Percentiles rank a stretch among this genome's conserved stretches.
These are phyloP conservation scores for Suhomyces panamericanus DNA, from an alignment of 1,139 yeast species.

Conservation along the genomic window DNA sequence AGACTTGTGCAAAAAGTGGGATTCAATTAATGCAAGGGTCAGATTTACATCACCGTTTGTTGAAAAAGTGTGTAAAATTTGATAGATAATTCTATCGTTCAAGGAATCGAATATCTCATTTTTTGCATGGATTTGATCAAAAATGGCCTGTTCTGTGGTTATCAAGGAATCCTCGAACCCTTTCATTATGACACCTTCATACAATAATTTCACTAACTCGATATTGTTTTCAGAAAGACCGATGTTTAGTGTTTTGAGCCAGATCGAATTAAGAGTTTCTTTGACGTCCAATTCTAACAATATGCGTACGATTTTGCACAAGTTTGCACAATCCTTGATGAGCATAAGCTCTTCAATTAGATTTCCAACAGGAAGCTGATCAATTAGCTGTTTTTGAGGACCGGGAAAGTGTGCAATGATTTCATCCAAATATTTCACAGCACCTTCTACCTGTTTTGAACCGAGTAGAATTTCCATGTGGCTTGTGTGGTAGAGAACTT, in stretches of 20 bases:
- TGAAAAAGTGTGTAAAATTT: slow-evolving; percentile 35
- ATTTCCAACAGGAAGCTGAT: slow-evolving; percentile 6
- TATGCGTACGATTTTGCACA: slow-evolving; percentile 10
- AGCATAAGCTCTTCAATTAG: slow-evolving; percentile 11
- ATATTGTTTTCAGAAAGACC: slow-evolving; percentile 30
- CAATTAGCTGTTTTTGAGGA: not conserved
- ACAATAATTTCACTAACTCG: slow-evolving; percentile 29
- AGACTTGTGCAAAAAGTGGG: slow-evolving; percentile 36
- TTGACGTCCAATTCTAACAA: not conserved
- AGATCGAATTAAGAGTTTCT: slow-evolving; percentile 15
- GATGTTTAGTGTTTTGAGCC: slow-evolving; percentile 26
- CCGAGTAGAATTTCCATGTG: slow-evolving; percentile 27
- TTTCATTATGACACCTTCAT: slow-evolving; percentile 33
- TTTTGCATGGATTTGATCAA: slow-evolving; percentile 14
- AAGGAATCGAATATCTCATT: slow-evolving; percentile 10
- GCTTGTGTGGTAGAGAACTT: slow-evolving; percentile 26
- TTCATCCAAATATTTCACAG: slow-evolving; percentile 23
- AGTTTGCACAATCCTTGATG: slow-evolving; percentile 22
- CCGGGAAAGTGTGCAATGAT: not conserved
- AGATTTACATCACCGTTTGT: slow-evolving; percentile 40
- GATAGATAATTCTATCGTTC: slow-evolving; percentile 16
- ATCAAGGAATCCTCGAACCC: slow-evolving; percentile 25
- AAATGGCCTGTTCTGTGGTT: slow-evolving; percentile 27
- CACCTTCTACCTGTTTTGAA: slow-evolving; percentile 25
- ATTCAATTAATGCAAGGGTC: slow-evolving; percentile 37